Conservation (phyloP, 257 asterid genomes). For the Nicotiana otophora region DNA sequence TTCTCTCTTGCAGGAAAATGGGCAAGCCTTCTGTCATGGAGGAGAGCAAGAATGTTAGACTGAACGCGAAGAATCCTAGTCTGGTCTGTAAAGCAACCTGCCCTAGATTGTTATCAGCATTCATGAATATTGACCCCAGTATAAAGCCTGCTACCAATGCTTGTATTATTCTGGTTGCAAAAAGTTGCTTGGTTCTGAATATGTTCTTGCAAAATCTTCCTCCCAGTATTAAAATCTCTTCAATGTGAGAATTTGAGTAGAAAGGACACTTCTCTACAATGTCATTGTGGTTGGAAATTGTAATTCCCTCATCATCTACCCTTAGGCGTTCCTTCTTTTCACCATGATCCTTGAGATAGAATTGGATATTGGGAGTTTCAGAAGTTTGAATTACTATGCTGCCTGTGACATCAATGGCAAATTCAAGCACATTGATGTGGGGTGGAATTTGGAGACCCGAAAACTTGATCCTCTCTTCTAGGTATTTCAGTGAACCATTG, state of each 20-base stretch:
- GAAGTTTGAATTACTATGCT: slow-evolving; percentile 19
- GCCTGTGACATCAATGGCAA: slow-evolving; percentile 52
- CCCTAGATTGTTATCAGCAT: slow-evolving; percentile 35
- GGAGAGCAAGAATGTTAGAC: slow-evolving; percentile 65
- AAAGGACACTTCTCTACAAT: slow-evolving; percentile 9
- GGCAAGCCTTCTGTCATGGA: slow-evolving; percentile 82
- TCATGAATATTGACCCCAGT: slow-evolving; percentile 70
- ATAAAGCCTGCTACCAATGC: slow-evolving; percentile 52
- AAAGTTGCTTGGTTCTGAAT: slow-evolving; percentile 69
- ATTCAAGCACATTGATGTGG: slow-evolving; percentile 72
- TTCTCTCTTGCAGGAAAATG: slow-evolving; percentile 67
- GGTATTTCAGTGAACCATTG: slow-evolving; percentile 47
- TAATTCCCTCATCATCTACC: neutral
- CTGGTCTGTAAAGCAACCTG: slow-evolving; percentile 45
- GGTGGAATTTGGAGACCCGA: slow-evolving; percentile 49
- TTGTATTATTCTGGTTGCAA: slow-evolving; percentile 54
- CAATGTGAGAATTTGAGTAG: slow-evolving; percentile 36
- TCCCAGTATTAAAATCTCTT: slow-evolving; percentile 48
- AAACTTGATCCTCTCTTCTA: slow-evolving; percentile 36
- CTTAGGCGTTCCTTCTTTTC: neutral
- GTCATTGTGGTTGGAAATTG: neutral
- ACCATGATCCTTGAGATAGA: neutral
- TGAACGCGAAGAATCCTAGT: slow-evolving; percentile 79
- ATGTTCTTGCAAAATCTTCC: slow-evolving; percentile 65
- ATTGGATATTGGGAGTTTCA: slow-evolving; percentile 12